A percentile compares a stretch with the other conserved stretches of the same genome.
These are phyloP conservation scores for Citrullus mucosospermus DNA, from an alignment of 306 rosid genomes.

Conservation along the genomic window DNA sequence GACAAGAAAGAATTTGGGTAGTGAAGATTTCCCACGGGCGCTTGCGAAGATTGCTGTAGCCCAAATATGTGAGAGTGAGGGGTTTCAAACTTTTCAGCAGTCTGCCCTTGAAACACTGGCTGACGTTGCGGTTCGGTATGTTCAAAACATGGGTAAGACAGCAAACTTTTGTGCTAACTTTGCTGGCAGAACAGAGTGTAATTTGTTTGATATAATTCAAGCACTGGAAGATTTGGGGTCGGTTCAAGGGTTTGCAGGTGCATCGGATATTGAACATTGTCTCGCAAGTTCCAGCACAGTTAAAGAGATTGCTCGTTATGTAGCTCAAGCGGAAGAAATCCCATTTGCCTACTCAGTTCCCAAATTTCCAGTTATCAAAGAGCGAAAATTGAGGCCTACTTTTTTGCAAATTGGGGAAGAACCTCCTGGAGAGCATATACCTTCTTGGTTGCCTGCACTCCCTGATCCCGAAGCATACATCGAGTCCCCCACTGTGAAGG, in stretches of 20 bases:
- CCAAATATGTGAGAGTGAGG: constrained; percentile 67
- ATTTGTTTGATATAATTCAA: constrained; percentile 56
- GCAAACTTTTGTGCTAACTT: constrained; percentile 51
- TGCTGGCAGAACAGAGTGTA: constrained; percentile 52
- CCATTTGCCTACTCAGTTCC: constrained; percentile 47
- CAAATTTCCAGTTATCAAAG: constrained; percentile 52
- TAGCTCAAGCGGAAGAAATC: constrained; percentile 30
- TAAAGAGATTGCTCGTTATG: constrained; percentile 44
- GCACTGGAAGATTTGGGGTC: constrained; percentile 68
- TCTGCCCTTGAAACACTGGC: constrained; percentile 50
- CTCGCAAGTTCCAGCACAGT: constrained; percentile 48
- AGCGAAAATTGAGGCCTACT: constrained; percentile 37
- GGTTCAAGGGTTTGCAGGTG: constrained; percentile 58
- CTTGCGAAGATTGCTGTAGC: constrained; percentile 53
- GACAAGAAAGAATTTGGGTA: constrained; percentile 28
- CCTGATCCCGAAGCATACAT: constrained; percentile 45
- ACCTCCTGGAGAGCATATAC: constrained; percentile 61
- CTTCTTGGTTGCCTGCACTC: constrained; percentile 76
- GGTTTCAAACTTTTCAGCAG: constrained; percentile 68
- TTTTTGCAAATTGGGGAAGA: constrained; percentile 44
- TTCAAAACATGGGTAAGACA: constrained; percentile 43
- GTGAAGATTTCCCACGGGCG: constrained; percentile 55
- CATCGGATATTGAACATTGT: constrained; percentile 58
- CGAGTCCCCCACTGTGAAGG: constrained; percentile 17
- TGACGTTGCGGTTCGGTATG: constrained; percentile 42